These are phyloP conservation scores for Albatrellus sp. DNA, from an alignment of 1,284 basidiomycete species.

Conservation along the genomic window DNA sequence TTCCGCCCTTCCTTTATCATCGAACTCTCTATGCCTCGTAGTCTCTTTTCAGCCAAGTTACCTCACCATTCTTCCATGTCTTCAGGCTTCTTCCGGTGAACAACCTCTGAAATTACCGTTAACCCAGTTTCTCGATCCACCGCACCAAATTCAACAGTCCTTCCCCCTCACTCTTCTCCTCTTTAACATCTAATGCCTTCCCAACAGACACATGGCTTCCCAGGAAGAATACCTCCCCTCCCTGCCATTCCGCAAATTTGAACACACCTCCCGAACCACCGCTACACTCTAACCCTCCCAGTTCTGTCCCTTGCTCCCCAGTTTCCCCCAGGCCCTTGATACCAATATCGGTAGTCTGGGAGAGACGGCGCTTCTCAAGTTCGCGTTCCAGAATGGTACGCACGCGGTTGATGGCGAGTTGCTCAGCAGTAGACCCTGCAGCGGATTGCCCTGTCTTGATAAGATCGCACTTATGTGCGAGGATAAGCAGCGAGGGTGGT, in stretches of 20 bases:
- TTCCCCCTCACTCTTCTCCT: constrained; percentile 18
- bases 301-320: constrained; percentile 40
- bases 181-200: constrained; percentile 15
- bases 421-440: constrained; percentile 28
- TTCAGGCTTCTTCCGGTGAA: too few relatives aligned
- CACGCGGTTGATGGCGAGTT: constrained; percentile 55
- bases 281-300: constrained; percentile 54
- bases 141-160: neutral
- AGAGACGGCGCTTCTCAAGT: constrained; percentile 57
- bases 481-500: constrained; percentile 46
- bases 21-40: too few relatives aligned
- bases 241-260: constrained; percentile 68
- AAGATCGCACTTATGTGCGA: constrained; percentile 67
- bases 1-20: too few relatives aligned
- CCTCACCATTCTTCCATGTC: too few relatives aligned
- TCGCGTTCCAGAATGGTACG: constrained; percentile 69
- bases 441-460: constrained; percentile 36
- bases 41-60: too few relatives aligned
- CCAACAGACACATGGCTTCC: constrained; percentile 43
- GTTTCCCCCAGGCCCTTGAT: constrained; percentile 62
- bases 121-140: constrained; percentile 5
- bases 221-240: constrained; percentile 55
- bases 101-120: neutral
- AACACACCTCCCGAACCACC: constrained; percentile 33
- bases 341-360: constrained; percentile 49